phyloP scores from a whole-genome alignment of 2,329 filamentous ascomycete genomes.

The Sarocladiaceae sp. region DNA sequence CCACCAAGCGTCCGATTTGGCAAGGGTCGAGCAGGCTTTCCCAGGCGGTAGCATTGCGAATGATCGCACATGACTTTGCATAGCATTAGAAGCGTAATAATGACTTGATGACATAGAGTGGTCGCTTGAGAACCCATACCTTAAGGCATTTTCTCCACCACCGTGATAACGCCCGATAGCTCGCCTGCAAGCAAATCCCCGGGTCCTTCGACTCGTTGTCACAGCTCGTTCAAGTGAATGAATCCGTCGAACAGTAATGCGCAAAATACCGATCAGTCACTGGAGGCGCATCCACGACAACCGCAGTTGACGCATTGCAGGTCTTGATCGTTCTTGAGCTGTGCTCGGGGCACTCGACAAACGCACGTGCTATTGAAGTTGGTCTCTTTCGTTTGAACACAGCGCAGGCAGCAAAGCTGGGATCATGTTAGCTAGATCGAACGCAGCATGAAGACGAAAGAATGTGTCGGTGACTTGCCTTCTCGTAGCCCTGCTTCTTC shows the following conservation, averaged over 20 bases:
- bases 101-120: constrained; percentile 5
- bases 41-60: constrained; percentile 31
- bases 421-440: constrained; percentile 18
- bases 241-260: not conserved
- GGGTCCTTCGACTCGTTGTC: not conserved
- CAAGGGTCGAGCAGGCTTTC: constrained; percentile 47
- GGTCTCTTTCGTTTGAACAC: constrained; percentile 99
- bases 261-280: constrained; percentile 61
- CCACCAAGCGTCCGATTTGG: constrained; percentile 63
- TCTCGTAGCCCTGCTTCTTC: constrained; percentile 99
- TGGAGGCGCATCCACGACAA: constrained; percentile 83
- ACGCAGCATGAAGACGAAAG: not conserved
- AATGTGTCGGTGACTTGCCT: constrained; percentile 51
- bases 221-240: not conserved
- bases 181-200: not conserved
- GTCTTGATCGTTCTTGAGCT: constrained; percentile 83
- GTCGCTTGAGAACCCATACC: constrained; percentile 8
- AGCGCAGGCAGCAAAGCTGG: constrained; percentile 89
- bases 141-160: not conserved
- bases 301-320: constrained; percentile 95
- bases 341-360: constrained; percentile 83
- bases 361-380: constrained; percentile 98
- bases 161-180: not conserved
- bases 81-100: constrained; percentile 8
- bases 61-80: not conserved